Evolutionary conservation across 148 eudicot species (phyloP).

Genomic region (Fagopyrum homotropicum): DNA sequence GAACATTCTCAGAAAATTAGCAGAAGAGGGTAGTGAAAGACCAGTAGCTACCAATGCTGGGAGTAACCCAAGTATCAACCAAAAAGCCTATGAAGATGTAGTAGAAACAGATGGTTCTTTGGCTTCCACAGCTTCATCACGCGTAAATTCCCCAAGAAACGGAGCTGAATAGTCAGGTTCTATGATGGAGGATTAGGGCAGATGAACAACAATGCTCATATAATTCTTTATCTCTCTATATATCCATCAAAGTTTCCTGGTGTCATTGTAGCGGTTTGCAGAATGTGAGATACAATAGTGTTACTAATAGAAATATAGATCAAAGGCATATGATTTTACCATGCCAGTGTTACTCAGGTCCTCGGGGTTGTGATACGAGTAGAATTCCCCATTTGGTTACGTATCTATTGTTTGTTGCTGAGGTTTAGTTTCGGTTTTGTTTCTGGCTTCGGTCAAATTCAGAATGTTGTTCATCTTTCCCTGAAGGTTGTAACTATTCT

Average conservation of each 20-base stretch:
- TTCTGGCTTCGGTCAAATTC: not conserved
- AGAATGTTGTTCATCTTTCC: not conserved
- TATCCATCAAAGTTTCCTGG: not conserved
- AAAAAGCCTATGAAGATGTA: slow-evolving; percentile 33
- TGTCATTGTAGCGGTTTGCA: not conserved
- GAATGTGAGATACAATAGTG: slow-evolving; percentile 1
- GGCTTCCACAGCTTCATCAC: slow-evolving; percentile 72
- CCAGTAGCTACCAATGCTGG: slow-evolving; percentile 43
- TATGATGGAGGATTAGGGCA: slow-evolving; percentile 33
- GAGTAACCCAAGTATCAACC: slow-evolving; percentile 38
- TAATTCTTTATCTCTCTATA: not conserved
- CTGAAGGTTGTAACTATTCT: not conserved
- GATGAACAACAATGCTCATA: slow-evolving; percentile 2
- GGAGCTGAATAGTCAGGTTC: slow-evolving; percentile 61
- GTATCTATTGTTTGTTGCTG: not conserved
- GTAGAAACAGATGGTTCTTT: slow-evolving; percentile 20
- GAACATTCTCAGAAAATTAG: slow-evolving; percentile 76
- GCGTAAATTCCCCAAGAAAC: slow-evolving; percentile 44
- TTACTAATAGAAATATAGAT: slow-evolving; percentile 12
- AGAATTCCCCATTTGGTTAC: not conserved
- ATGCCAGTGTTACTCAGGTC: not conserved
- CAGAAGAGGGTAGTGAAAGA: slow-evolving; percentile 57
- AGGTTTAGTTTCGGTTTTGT: not conserved
- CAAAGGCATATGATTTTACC: slow-evolving; percentile 12
- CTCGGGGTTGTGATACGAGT: not conserved